These are phyloP conservation scores for Yarrowia deformans DNA, from an alignment of 805 yeast species.

Conservation along the genomic window DNA sequence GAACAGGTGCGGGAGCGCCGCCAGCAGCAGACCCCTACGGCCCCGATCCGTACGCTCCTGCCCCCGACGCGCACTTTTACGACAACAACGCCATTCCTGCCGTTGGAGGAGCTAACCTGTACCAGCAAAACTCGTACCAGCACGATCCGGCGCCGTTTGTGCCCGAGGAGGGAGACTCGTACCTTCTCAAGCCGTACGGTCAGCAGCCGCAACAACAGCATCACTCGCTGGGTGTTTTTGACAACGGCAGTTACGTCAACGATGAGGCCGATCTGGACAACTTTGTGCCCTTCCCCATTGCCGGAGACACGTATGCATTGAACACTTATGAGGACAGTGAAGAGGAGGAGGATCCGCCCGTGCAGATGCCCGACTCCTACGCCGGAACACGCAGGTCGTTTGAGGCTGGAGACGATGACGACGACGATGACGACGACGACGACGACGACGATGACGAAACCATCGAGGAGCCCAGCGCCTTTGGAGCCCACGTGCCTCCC, in stretches of 20 bases:
- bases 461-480: conserved; percentile 44
- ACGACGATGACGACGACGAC: conserved; percentile 41
- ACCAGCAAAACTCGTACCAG: conserved; percentile 24
- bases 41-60: conserved; percentile 29
- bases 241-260: conserved; percentile 44
- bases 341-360: conserved; percentile 43
- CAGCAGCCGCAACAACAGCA: conserved; percentile 39
- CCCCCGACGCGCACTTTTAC: conserved; percentile 29
- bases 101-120: conserved; percentile 15
- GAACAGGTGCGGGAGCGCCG: neutral
- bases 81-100: conserved; percentile 9
- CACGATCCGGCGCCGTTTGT: conserved; percentile 29
- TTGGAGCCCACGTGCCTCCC: conserved; percentile 44
- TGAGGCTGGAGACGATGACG: conserved; percentile 46
- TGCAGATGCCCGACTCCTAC: conserved; percentile 12
- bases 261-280: conserved; percentile 46
- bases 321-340: conserved; percentile 48
- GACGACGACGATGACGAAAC: conserved; percentile 43
- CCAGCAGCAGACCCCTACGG: conserved; percentile 10
- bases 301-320: conserved; percentile 52
- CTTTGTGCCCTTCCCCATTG: conserved; percentile 51
- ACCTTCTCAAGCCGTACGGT: conserved; percentile 26
- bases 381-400: conserved; percentile 41
- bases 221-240: conserved; percentile 40
- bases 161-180: conserved; percentile 32